Evolutionary conservation across 176 grass and related monocot species (phyloP).

Genomic region (Triticum urartu): DNA sequence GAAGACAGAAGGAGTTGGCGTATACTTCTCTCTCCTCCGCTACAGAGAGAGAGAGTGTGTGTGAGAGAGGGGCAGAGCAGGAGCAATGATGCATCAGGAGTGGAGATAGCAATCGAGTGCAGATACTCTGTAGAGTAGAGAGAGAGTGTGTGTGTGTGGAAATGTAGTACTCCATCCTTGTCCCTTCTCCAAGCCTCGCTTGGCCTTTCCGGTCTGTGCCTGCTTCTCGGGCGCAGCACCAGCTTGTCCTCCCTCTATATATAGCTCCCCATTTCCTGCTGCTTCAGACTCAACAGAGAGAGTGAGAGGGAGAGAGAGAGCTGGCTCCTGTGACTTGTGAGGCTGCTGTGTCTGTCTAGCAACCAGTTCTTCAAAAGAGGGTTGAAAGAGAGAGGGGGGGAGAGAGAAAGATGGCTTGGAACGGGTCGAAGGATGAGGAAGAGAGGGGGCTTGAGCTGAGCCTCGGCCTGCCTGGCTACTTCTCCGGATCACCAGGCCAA

Average conservation of each 20-base stretch:
- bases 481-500: constrained; percentile 11
- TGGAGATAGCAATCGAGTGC: too few species aligned
- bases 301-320: not conserved
- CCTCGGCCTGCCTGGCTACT: constrained; percentile 56
- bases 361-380: not conserved
- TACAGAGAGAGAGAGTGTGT: not conserved
- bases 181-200: constrained; percentile 10
- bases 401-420: constrained; percentile 37
- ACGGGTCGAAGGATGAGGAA: constrained; percentile 49
- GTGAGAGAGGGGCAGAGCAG: not conserved
- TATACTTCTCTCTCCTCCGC: not conserved
- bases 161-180: constrained; percentile 6
- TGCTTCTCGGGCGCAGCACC: constrained; percentile 29
- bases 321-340: not conserved
- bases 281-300: not conserved
- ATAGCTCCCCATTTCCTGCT: constrained; percentile 12
- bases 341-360: not conserved
- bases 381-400: not conserved
- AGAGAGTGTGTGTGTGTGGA: not conserved
- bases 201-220: constrained; percentile 32
- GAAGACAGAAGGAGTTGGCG: not conserved
- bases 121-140: not conserved
- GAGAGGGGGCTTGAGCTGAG: constrained; percentile 68
- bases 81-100: not conserved
- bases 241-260: constrained; percentile 20